Conservation (phyloP, 2,329 filamentous ascomycete species). For the Claviceps quebecensis region DNA sequence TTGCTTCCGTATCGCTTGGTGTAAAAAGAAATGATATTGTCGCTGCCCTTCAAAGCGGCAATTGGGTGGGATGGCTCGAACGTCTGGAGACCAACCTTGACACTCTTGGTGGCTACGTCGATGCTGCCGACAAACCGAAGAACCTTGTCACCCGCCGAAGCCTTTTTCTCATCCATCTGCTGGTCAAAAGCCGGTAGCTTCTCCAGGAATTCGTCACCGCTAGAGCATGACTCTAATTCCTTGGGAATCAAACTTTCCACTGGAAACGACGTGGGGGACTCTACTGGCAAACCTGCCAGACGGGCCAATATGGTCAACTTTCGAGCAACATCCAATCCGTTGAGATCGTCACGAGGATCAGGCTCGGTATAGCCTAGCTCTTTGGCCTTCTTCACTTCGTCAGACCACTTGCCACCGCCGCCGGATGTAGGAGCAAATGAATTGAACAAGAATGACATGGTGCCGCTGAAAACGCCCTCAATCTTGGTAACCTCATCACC, state of each 20-base stretch:
- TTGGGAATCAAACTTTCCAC: constrained; percentile 87
- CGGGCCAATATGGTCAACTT: constrained; percentile 92
- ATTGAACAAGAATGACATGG: constrained; percentile 97
- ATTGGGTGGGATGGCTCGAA: constrained; percentile 83
- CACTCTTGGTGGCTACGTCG: constrained; percentile 63
- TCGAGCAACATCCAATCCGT: constrained; percentile 80
- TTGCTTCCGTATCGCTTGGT: constrained; percentile 86
- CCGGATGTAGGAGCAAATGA: constrained; percentile 75
- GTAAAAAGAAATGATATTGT: constrained; percentile 98
- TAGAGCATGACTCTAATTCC: constrained; percentile 63
- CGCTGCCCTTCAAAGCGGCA: constrained; percentile 86
- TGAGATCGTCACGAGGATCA: constrained; percentile 74
- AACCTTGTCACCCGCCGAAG: constrained; percentile 78
- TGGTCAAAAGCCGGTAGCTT: constrained; percentile 68
- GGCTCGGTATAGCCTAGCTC: constrained; percentile 85
- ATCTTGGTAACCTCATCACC: constrained; percentile 86
- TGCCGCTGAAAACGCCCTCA: constrained; percentile 94
- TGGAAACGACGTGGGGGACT: constrained; percentile 77
- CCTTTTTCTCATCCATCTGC: constrained; percentile 82
- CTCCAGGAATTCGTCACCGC: constrained; percentile 74
- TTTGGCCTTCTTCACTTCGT: constrained; percentile 85
- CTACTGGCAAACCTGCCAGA: constrained; percentile 65
- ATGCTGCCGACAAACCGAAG: constrained; percentile 90
- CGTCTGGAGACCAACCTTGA: constrained; percentile 87
- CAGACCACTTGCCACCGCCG: constrained; percentile 68